Conservation (phyloP, 129 eudicot genomes). For the Ambrosia artemisiifolia region DNA sequence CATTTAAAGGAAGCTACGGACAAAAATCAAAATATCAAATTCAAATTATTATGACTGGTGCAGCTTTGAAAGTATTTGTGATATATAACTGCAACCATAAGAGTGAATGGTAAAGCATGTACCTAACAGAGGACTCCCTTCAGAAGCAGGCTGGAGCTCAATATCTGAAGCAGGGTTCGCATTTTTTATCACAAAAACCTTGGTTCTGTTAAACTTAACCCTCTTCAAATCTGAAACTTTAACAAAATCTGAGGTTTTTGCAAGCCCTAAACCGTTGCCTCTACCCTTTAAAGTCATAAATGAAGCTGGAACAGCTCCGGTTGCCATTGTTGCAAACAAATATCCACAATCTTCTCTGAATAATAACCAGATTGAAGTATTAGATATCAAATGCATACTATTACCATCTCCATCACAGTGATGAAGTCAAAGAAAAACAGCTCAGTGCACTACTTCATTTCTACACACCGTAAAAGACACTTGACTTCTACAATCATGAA, state of each 20-base stretch:
- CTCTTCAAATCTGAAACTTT: constrained; percentile 63
- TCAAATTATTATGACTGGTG: not conserved
- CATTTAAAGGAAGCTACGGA: not conserved
- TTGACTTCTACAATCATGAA: constrained; percentile 30
- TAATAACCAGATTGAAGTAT: not conserved
- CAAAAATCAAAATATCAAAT: constrained; percentile 1
- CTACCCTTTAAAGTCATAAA: constrained; percentile 48
- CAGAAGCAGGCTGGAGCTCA: constrained; percentile 86
- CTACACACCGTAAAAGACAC: not conserved
- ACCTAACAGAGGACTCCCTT: constrained; percentile 93
- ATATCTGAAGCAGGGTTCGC: constrained; percentile 70
- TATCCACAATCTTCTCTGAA: constrained; percentile 40
- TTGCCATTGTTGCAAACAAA: constrained; percentile 57
- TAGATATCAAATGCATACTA: constrained; percentile 7
- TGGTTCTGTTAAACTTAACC: constrained; percentile 60
- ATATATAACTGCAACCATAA: constrained; percentile 12
- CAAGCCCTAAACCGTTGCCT: constrained; percentile 50
- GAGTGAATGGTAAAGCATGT: constrained; percentile 13
- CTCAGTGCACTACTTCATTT: not conserved
- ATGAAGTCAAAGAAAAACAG: constrained; percentile 6
- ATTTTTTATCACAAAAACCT: constrained; percentile 50
- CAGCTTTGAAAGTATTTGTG: not conserved
- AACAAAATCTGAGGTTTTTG: constrained; percentile 51
- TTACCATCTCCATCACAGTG: not conserved
- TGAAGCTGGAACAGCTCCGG: constrained; percentile 70